Conservation (phyloP, 257 asterid species). For the Capsicum rhomboideum region DNA sequence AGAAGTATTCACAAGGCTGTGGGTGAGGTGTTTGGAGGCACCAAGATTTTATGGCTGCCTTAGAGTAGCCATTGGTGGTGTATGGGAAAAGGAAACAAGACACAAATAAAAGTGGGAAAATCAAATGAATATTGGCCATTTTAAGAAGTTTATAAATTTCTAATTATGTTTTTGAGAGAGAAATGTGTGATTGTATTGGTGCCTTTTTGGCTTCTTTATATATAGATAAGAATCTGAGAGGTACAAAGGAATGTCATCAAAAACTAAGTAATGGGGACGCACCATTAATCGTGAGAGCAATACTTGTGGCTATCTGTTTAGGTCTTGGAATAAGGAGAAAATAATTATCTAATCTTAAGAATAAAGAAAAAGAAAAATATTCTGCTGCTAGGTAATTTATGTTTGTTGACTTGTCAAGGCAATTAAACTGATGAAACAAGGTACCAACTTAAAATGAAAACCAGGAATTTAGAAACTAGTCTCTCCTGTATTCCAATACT, state of each 20-base stretch:
- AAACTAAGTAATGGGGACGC: background rate
- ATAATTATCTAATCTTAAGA: background rate
- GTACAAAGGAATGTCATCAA: background rate
- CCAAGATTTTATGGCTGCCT: slow-evolving; percentile 37
- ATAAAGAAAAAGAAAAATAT: background rate
- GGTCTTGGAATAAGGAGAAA: background rate
- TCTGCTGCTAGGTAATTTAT: background rate
- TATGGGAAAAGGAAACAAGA: slow-evolving; percentile 21
- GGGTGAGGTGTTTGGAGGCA: slow-evolving; percentile 79
- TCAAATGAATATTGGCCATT: background rate
- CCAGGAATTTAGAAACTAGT: background rate
- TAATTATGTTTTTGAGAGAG: background rate
- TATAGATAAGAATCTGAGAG: background rate
- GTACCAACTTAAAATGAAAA: background rate
- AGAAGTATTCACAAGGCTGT: slow-evolving; percentile 49
- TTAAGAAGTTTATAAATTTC: background rate
- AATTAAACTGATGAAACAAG: background rate
- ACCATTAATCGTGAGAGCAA: background rate
- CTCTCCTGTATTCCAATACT: background rate
- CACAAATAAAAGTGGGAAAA: background rate
- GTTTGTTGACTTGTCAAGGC: background rate
- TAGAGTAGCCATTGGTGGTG: slow-evolving; percentile 12
- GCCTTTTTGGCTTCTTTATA: background rate
- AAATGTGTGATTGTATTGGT: background rate
- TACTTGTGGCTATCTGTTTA: background rate